Evolutionary conservation across 306 rosid species (phyloP).

Genomic region (Vachellia collinsii): DNA sequence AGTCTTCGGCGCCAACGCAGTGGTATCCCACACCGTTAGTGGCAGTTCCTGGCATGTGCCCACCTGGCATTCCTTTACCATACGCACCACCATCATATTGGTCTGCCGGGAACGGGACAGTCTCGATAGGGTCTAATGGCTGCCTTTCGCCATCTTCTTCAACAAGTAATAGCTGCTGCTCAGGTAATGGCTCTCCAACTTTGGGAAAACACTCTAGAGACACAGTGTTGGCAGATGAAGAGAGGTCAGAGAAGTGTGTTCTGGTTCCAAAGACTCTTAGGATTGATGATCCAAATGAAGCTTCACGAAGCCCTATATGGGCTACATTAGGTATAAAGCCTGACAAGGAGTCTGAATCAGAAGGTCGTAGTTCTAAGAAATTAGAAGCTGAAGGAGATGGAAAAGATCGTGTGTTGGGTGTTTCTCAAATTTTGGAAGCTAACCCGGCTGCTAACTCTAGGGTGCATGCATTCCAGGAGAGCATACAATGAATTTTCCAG

Average conservation of each 20-base stretch:
- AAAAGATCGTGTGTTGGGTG: constrained; percentile 36
- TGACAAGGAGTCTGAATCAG: constrained; percentile 24
- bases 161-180: constrained; percentile 48
- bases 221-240: constrained; percentile 40
- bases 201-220: constrained; percentile 71
- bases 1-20: constrained; percentile 28
- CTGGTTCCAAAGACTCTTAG: constrained; percentile 56
- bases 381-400: constrained; percentile 42
- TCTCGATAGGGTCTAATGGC: constrained; percentile 46
- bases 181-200: constrained; percentile 48
- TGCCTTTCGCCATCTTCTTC: constrained; percentile 53
- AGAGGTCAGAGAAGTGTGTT: constrained; percentile 45
- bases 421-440: constrained; percentile 48
- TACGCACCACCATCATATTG: constrained; percentile 53
- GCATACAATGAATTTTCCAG: constrained; percentile 35
- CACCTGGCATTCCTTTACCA: constrained; percentile 54
- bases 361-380: constrained; percentile 21
- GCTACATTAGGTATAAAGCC: constrained; percentile 42
- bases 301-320: constrained; percentile 48
- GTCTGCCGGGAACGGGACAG: constrained; percentile 40
- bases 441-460: constrained; percentile 46
- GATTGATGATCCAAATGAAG: constrained; percentile 50
- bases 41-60: constrained; percentile 52
- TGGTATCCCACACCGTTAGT: constrained; percentile 45
- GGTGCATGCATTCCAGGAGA: constrained; percentile 41